phyloP scores from a whole-genome alignment of 2,329 filamentous ascomycete species.

The Lecanicillium sp. region DNA sequence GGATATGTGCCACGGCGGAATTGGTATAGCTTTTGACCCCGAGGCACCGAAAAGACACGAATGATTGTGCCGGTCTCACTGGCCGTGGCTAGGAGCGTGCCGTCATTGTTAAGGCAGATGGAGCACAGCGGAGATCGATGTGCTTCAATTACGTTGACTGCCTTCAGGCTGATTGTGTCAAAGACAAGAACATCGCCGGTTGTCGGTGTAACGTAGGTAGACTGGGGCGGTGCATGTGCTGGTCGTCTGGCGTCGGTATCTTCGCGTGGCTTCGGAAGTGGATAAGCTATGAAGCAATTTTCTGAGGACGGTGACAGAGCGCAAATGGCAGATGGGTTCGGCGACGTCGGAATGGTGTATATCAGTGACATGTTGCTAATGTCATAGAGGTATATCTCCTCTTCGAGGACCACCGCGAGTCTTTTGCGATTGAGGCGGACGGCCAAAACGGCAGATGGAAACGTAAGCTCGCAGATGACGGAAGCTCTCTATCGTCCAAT shows the following conservation, averaged over 20 bases:
- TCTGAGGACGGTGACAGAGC: constrained; percentile 90
- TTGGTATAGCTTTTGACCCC: constrained; percentile 88
- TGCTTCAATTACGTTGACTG: constrained; percentile 90
- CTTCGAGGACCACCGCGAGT: constrained; percentile 85
- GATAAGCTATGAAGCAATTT: constrained; percentile 92
- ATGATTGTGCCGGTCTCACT: constrained; percentile 98
- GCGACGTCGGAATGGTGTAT: constrained; percentile 86
- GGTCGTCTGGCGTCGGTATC: constrained; percentile 52
- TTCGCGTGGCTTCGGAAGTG: constrained; percentile 66
- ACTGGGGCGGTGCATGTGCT: constrained; percentile 74
- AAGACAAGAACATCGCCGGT: constrained; percentile 91
- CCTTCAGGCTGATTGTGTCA: constrained; percentile 80
- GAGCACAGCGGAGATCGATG: constrained; percentile 87
- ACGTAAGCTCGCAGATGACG: constrained; percentile 96
- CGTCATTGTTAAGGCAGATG: constrained; percentile 86
- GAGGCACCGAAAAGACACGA: constrained; percentile 85
- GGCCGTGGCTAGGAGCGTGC: constrained; percentile 83
- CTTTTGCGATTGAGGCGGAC: constrained; percentile 92
- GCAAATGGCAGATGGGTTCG: constrained; percentile 86
- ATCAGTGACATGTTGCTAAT: constrained; percentile 97
- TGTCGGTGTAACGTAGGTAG: constrained; percentile 72
- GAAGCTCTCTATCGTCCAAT: constrained; percentile 45
- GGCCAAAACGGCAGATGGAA: constrained; percentile 90
- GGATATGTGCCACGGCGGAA: constrained; percentile 94
- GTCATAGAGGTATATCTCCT: constrained; percentile 96